Conservation (phyloP, 2,329 filamentous ascomycete species). For the Xylaria sp. region DNA sequence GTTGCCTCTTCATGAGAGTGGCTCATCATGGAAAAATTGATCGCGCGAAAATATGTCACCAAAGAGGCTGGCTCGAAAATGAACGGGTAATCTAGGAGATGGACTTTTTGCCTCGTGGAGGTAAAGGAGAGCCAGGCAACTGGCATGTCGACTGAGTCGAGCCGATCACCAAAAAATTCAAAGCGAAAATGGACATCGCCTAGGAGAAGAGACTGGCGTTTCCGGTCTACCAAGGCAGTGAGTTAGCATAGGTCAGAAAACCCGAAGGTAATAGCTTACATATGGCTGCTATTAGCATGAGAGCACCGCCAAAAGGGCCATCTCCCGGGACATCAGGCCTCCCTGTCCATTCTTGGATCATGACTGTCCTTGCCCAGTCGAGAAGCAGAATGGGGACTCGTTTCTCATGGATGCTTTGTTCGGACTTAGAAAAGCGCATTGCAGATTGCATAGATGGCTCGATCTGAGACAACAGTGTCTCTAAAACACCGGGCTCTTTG, state of each 20-base stretch:
- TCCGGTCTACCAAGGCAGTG: constrained; percentile 61
- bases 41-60: constrained; percentile 84
- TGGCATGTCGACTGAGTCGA: constrained; percentile 80
- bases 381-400: constrained; percentile 67
- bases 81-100: constrained; percentile 83
- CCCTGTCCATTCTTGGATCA: constrained; percentile 85
- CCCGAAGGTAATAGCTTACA: constrained; percentile 62
- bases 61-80: constrained; percentile 78
- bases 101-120: constrained; percentile 70
- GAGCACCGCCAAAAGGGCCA: constrained; percentile 78
- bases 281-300: constrained; percentile 77
- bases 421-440: constrained; percentile 61
- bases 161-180: constrained; percentile 77
- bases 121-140: constrained; percentile 73
- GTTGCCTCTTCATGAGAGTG: constrained; percentile 77
- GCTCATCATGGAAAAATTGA: constrained; percentile 90
- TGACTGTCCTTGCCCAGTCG: constrained; percentile 78
- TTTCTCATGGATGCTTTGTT: constrained; percentile 66
- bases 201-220: constrained; percentile 71
- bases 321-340: constrained; percentile 74
- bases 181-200: constrained; percentile 76
- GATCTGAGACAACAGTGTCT: constrained; percentile 62
- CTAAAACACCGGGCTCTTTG: constrained; percentile 57
- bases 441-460: constrained; percentile 60
- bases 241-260: constrained; percentile 38